These are phyloP conservation scores for Penicillium sp. DNA, from an alignment of 2,329 filamentous ascomycete genomes.

Conservation along the genomic window DNA sequence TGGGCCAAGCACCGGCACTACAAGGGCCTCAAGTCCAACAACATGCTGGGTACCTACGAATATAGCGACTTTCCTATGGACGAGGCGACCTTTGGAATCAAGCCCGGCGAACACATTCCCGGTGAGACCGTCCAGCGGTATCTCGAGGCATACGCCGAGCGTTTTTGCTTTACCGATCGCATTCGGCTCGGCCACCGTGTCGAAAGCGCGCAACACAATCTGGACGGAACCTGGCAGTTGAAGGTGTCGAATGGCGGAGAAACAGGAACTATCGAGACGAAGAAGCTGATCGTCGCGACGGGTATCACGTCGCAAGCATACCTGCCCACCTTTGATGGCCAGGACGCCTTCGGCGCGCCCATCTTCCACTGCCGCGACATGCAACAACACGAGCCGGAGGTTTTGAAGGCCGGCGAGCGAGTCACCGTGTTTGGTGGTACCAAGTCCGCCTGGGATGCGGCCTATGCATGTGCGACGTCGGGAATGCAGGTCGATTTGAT, in stretches of 20 bases:
- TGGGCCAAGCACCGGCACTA: constrained; percentile 70
- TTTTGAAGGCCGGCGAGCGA: constrained; percentile 35
- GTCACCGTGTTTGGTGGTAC: constrained; percentile 60
- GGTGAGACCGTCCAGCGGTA: constrained; percentile 60
- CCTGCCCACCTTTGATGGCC: constrained; percentile 55
- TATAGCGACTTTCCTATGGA: constrained; percentile 74
- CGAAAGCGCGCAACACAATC: constrained; percentile 47
- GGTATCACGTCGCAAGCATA: constrained; percentile 62
- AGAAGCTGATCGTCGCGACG: constrained; percentile 63
- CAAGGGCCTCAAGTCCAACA: constrained; percentile 71
- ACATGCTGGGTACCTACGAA: constrained; percentile 72
- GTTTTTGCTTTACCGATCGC: constrained; percentile 53
- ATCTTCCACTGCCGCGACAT: constrained; percentile 64
- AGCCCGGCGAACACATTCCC: constrained; percentile 60
- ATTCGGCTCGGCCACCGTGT: constrained; percentile 58
- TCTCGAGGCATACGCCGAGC: constrained; percentile 56
- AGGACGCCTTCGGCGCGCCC: constrained; percentile 53
- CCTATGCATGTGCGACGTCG: constrained; percentile 58
- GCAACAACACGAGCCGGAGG: constrained; percentile 36
- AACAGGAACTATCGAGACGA: constrained; percentile 28
- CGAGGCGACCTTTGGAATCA: constrained; percentile 52
- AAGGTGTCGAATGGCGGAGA: constrained; percentile 22
- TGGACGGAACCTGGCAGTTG: constrained; percentile 41
- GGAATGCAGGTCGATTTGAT: constrained; percentile 53
- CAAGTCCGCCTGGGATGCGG: constrained; percentile 66